Conservation (phyloP, 371 early-diverging fungal species). For the Lichtheimia corymbifera region DNA sequence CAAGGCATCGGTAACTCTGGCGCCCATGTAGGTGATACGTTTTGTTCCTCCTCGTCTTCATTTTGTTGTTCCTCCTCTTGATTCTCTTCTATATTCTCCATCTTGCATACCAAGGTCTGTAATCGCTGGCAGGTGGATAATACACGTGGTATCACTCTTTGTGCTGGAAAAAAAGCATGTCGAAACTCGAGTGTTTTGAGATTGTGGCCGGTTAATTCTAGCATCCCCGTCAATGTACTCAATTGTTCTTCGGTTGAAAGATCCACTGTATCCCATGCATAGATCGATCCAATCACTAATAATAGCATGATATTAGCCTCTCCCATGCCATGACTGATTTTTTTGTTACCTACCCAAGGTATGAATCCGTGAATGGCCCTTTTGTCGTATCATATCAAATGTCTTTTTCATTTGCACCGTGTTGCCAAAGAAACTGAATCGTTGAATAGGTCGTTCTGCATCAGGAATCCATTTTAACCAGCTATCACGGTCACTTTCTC, state of each 20-base stretch:
- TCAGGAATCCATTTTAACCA: slow-evolving; percentile 9
- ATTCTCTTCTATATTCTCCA: slow-evolving; percentile 1
- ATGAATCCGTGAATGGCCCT: not conserved
- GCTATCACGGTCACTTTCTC: slow-evolving; percentile 1
- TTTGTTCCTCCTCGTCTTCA: not conserved
- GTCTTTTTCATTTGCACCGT: slow-evolving; percentile 12
- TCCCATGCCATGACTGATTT: too few species aligned
- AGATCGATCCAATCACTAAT: slow-evolving; percentile 8
- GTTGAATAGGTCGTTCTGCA: slow-evolving; percentile 7
- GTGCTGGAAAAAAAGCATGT: slow-evolving; percentile 3
- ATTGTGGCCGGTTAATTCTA: slow-evolving; percentile 1
- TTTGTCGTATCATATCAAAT: slow-evolving; percentile 1
- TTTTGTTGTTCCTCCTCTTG: too few species aligned
- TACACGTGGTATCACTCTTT: not conserved
- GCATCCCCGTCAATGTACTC: not conserved
- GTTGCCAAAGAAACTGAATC: slow-evolving; percentile 7
- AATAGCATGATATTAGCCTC: not conserved
- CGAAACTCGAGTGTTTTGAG: slow-evolving; percentile 9
- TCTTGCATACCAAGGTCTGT: slow-evolving; percentile 1
- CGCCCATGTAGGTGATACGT: not conserved
- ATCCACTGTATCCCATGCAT: slow-evolving; percentile 13
- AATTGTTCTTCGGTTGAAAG: slow-evolving; percentile 9
- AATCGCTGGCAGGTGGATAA: not conserved
- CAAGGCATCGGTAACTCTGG: not conserved
- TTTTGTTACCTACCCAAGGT: slow-evolving; percentile 8